phyloP scores from a whole-genome alignment of 768 basidiomycete genomes.

The Cystofilobasidium bisporidii region DNA sequence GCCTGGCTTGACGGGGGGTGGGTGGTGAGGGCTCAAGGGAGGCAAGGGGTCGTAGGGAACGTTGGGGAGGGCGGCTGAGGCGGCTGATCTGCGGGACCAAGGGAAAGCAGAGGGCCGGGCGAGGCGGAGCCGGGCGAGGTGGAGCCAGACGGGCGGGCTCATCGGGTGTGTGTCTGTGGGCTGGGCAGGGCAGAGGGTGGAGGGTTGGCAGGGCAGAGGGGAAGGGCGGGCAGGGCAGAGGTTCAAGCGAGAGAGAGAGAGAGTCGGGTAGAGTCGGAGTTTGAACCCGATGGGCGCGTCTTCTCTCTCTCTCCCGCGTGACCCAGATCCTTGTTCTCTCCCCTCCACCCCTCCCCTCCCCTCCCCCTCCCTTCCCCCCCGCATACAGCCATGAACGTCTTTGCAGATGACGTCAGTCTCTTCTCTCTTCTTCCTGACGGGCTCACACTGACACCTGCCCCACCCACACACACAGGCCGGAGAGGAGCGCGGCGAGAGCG shows the following conservation, averaged over 20 bases:
- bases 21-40: conserved; percentile 15
- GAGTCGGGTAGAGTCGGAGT: too few relatives aligned
- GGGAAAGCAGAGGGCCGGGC: too few relatives aligned
- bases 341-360: neutral
- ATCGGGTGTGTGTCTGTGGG: too few relatives aligned
- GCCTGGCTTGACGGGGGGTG: conserved; percentile 6
- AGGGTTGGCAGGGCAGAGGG: too few relatives aligned
- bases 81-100: neutral
- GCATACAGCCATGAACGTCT: conserved; percentile 32
- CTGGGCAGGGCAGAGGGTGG: too few relatives aligned
- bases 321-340: too few relatives aligned
- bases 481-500: conserved; percentile 93
- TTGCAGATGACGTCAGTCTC: conserved; percentile 29
- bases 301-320: too few relatives aligned
- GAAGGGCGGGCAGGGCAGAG: too few relatives aligned
- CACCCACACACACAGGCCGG: conserved; percentile 39
- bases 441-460: neutral
- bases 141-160: neutral
- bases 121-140: neutral
- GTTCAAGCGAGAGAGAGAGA: too few relatives aligned
- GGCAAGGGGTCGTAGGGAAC: conserved; percentile 18
- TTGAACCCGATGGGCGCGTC: too few relatives aligned
- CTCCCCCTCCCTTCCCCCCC: neutral
- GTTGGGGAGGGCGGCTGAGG: conserved; percentile 7
- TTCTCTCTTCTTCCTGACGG: too few relatives aligned